These are phyloP conservation scores for Aspergillus viridinutans DNA, from an alignment of 2,329 filamentous ascomycete genomes.

Conservation along the genomic window DNA sequence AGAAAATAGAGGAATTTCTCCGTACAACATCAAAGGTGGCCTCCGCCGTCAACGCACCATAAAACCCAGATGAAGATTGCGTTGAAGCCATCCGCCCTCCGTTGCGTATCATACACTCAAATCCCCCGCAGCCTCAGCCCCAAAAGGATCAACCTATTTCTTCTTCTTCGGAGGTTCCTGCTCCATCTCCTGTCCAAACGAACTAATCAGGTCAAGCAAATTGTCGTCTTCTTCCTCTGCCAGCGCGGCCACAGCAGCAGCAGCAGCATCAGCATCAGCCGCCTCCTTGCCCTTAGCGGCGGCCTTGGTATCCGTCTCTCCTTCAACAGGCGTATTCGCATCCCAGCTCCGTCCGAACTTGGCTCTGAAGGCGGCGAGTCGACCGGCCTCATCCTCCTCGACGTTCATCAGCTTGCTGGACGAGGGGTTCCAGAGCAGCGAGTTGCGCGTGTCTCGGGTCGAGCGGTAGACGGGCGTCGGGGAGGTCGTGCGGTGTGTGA, in stretches of 20 bases:
- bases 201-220: slow-evolving; percentile 55
- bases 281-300: slow-evolving; percentile 20
- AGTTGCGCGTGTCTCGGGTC: slow-evolving; percentile 84
- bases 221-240: slow-evolving; percentile 49
- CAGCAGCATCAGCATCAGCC: slow-evolving; percentile 21
- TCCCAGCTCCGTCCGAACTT: slow-evolving; percentile 85
- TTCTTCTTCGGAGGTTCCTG: slow-evolving; percentile 31
- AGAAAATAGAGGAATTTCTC: background rate
- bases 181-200: slow-evolving; percentile 43
- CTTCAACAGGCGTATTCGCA: slow-evolving; percentile 39
- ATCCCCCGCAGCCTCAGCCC: background rate
- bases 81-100: background rate
- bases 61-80: background rate
- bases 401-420: slow-evolving; percentile 77
- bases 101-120: slow-evolving; percentile 14
- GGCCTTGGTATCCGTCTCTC: slow-evolving; percentile 21
- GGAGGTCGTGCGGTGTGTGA: slow-evolving; percentile 48
- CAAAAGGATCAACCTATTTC: slow-evolving; percentile 14
- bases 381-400: slow-evolving; percentile 91
- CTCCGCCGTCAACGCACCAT: background rate
- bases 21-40: background rate
- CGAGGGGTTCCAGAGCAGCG: slow-evolving; percentile 83
- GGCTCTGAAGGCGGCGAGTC: slow-evolving; percentile 77
- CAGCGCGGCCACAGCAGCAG: slow-evolving; percentile 44
- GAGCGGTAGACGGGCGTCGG: slow-evolving; percentile 55